Base-by-base conservation (phyloP, 2,329 filamentous ascomycete species). In the Ascochyta fabae region DNA sequence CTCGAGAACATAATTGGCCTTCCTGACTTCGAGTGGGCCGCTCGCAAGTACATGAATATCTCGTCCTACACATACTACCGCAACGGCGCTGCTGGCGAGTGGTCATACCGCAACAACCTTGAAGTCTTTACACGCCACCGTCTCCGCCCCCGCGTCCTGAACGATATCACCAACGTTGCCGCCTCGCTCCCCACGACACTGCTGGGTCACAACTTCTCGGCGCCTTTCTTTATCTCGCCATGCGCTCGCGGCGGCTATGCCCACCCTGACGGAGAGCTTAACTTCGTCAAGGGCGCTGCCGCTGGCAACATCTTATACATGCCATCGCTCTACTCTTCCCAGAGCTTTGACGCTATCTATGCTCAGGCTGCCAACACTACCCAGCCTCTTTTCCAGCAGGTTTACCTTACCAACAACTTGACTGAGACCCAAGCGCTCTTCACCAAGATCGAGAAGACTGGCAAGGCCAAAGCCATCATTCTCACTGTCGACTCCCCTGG, bases 31-130 rank as follows among this genome's bases (percentile, higher is more conserved):
- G 80, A 85, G 36, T 83, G 76, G 70, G 80, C 80, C 3, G 83
- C 82, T 22, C 74, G 81, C 50, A 77, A 78, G 47, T 78, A 79
- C 61, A 76, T 85, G 62, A 78, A 81, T 53, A 56, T 62, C 12
- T 64, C 71, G 22, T 78, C 81, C 64, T 85, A 82, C 70, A 83
- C 82, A n/a, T 85, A 84, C 70, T 85, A 85, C 72, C 80, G 81
- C 55, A 83, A 82, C 60, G 83, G 82, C 19, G 82, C 82, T 4
- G 82, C 77, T 3, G 83, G 82, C 56, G 83, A 85, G 71, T 85
- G 79, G 78, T 74, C 77, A 1, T 84, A 84, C 71, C 77, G 83
- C 44, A 84, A 84, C 69, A 85, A 85, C 70, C 76, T 85, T 6
- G 83, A 86, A 69, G 77, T 80, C 26, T 85, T 78, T 69, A 73